Evolutionary conservation across 2,329 filamentous ascomycete species (phyloP).

Genomic region (Pseudophaeomoniella oleicola): DNA sequence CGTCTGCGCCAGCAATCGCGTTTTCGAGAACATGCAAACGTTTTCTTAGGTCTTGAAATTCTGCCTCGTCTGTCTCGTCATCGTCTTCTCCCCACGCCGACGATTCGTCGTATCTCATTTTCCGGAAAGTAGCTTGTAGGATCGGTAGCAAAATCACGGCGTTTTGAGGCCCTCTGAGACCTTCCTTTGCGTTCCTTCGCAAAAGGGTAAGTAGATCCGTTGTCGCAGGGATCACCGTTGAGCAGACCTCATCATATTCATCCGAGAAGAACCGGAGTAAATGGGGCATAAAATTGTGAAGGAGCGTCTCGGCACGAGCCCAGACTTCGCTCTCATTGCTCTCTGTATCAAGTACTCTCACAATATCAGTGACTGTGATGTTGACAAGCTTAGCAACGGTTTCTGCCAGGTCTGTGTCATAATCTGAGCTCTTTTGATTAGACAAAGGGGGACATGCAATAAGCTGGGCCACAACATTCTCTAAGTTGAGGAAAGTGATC

Average conservation of each 20-base stretch:
- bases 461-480: constrained; percentile 72
- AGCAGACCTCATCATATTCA: constrained; percentile 96
- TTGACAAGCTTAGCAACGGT: constrained; percentile 93
- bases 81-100: constrained; percentile 87
- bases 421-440: constrained; percentile 67
- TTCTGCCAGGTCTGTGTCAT: constrained; percentile 92
- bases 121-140: constrained; percentile 78
- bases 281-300: constrained; percentile 73
- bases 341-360: constrained; percentile 67
- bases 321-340: constrained; percentile 45
- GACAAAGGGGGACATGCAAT: constrained; percentile 68
- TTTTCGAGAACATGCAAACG: constrained; percentile 83
- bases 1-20: constrained; percentile 78
- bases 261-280: constrained; percentile 91
- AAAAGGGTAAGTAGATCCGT: constrained; percentile 87
- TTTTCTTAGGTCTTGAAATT: constrained; percentile 90
- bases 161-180: constrained; percentile 57
- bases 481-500: constrained; percentile 79
- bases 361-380: constrained; percentile 71
- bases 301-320: constrained; percentile 62
- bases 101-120: constrained; percentile 97
- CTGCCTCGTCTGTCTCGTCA: constrained; percentile 89
- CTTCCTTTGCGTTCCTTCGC: constrained; percentile 54
- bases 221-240: constrained; percentile 82
- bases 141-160: constrained; percentile 74